Conservation (phyloP, 2,329 filamentous ascomycete species). For the Fusarium xylarioides region DNA sequence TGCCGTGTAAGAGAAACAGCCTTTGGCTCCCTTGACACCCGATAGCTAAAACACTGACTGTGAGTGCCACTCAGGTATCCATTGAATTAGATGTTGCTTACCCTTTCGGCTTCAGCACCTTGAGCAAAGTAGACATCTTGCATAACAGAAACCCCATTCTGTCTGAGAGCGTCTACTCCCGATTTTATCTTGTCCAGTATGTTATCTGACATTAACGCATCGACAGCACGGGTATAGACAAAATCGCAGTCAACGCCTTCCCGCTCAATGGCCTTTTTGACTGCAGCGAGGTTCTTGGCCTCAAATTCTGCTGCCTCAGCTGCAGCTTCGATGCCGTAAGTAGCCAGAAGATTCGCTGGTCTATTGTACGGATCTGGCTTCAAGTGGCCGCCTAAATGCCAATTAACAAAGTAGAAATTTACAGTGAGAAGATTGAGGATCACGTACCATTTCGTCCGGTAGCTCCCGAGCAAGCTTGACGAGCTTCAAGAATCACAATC, state of each 20-base stretch:
- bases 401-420: not conserved
- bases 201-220: not conserved
- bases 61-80: fast-evolving
- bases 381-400: not conserved
- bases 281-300: not conserved
- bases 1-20: not conserved
- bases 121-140: not conserved
- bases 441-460: not conserved
- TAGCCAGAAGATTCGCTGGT: not conserved
- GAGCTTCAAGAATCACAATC: slow-evolving; percentile 4
- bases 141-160: not conserved
- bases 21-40: not conserved
- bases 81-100: fast-evolving
- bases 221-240: not conserved
- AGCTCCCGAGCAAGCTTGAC: not conserved
- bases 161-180: not conserved
- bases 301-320: not conserved
- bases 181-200: not conserved
- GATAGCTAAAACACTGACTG: not conserved
- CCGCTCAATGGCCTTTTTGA: not conserved
- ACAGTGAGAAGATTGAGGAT: fast-evolving
- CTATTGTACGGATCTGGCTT: not conserved
- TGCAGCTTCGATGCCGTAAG: not conserved
- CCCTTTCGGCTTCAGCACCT: not conserved
- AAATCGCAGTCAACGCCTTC: not conserved